Percentiles rank a stretch among this genome's conserved stretches.
Conservation (phyloP, 352 stramenopile species). For the Globisporangium alternatum region DNA sequence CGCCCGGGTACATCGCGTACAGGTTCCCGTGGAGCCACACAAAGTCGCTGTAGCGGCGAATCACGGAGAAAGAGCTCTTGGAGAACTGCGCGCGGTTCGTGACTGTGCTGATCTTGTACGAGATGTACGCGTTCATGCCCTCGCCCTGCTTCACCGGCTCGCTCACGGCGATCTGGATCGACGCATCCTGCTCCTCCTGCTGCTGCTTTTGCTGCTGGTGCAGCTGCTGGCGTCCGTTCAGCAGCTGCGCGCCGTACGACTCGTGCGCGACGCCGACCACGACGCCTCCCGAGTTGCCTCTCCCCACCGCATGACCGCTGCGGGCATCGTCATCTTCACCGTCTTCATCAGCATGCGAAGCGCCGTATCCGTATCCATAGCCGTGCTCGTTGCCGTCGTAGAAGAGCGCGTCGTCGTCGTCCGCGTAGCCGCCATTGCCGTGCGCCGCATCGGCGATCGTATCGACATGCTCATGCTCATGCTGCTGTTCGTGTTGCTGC, state of each 20-base stretch:
- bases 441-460: conserved; percentile 3
- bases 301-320: not conserved
- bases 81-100: conserved; percentile 82
- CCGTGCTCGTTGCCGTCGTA: conserved; percentile 16
- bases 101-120: conserved; percentile 91
- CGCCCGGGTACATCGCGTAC: conserved; percentile 77
- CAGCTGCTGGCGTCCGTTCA: conserved; percentile 8
- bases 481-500: conserved; percentile 1
- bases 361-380: conserved; percentile 18
- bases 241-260: conserved; percentile 18
- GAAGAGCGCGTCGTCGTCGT: conserved; percentile 20
- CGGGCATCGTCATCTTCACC: not conserved
- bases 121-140: conserved; percentile 97
- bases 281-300: not conserved
- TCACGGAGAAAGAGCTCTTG: conserved; percentile 87
- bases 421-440: not conserved
- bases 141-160: conserved; percentile 96
- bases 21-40: conserved; percentile 93
- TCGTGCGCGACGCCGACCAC: conserved; percentile 15
- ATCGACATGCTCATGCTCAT: conserved; percentile 7
- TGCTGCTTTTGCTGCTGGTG: conserved; percentile 12
- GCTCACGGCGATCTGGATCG: conserved; percentile 86
- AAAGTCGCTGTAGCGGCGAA: conserved; percentile 95
- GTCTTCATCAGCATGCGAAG: not conserved
- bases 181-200: conserved; percentile 15